These are phyloP conservation scores for Apium graveolens DNA, from an alignment of 129 eudicot genomes.

Conservation along the genomic window DNA sequence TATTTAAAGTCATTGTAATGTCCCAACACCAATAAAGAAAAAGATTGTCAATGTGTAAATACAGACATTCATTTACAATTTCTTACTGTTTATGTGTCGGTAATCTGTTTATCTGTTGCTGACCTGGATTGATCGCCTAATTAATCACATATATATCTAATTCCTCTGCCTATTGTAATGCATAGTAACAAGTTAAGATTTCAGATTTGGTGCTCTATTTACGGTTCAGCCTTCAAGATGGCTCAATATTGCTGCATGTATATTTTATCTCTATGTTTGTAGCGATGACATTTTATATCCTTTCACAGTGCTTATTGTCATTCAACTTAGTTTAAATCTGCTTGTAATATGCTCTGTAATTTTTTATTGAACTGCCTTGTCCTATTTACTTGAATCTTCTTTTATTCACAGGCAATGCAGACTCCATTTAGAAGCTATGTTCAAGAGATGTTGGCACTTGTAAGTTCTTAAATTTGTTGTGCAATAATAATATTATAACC, in stretches of 20 bases:
- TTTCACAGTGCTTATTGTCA: not conserved
- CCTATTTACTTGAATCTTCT: not conserved
- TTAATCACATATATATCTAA: not conserved
- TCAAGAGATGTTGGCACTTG: slow-evolving; percentile 66
- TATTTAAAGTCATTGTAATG: not conserved
- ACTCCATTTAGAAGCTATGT: slow-evolving; percentile 90
- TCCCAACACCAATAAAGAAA: not conserved
- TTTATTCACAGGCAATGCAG: slow-evolving; percentile 64
- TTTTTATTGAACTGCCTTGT: not conserved
- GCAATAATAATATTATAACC: not conserved
- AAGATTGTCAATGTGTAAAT: not conserved
- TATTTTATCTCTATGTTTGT: not conserved
- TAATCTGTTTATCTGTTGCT: too few relatives aligned
- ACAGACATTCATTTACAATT: not conserved
- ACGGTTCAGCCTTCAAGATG: not conserved
- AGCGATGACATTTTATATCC: not conserved
- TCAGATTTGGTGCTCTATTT: not conserved
- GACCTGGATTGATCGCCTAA: not conserved
- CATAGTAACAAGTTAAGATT: not conserved
- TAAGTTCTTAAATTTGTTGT: slow-evolving; percentile 22
- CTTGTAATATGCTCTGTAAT: not conserved
- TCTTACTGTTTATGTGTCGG: too few relatives aligned
- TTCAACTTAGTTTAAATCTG: not conserved
- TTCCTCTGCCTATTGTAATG: not conserved
- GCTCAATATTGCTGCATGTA: not conserved